Conservation (phyloP, 2,329 filamentous ascomycete genomes). For the Cylindrodendrum hubeiense region DNA sequence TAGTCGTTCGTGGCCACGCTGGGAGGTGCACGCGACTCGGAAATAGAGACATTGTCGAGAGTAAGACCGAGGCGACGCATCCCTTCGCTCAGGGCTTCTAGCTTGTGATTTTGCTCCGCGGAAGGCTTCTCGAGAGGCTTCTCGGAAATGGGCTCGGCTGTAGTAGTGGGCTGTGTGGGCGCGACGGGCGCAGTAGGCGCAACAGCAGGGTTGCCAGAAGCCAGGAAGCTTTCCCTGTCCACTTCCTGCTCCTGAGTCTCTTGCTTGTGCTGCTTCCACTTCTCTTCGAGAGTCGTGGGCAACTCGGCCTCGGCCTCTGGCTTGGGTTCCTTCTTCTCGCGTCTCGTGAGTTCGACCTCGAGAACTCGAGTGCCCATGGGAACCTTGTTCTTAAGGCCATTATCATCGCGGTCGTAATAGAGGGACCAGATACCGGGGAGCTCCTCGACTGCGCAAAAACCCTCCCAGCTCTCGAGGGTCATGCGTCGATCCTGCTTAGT, state of each 20-base stretch:
- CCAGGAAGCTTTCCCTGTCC: slow-evolving; percentile 37
- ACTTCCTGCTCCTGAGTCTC: slow-evolving; percentile 37
- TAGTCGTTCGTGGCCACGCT: slow-evolving; percentile 41
- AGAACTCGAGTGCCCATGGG: slow-evolving; percentile 62
- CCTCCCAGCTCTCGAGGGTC: slow-evolving; percentile 63
- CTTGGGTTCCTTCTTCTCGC: slow-evolving; percentile 56
- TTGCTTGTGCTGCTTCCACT: slow-evolving; percentile 46
- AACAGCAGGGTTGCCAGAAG: slow-evolving; percentile 32
- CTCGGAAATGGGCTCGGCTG: slow-evolving; percentile 25
- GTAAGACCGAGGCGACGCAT: slow-evolving; percentile 32
- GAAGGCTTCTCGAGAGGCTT: too few species aligned
- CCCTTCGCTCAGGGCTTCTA: slow-evolving; percentile 37
- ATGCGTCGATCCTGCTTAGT: slow-evolving; percentile 64
- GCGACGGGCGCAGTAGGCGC: slow-evolving; percentile 24
- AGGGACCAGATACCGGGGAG: slow-evolving; percentile 57
- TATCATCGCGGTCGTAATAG: slow-evolving; percentile 62
- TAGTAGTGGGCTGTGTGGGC: slow-evolving; percentile 4
- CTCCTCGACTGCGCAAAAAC: slow-evolving; percentile 62
- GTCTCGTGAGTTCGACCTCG: slow-evolving; percentile 66
- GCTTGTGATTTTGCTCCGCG: slow-evolving; percentile 25
- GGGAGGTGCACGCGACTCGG: slow-evolving; percentile 1
- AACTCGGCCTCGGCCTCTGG: slow-evolving; percentile 33
- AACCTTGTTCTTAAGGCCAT: slow-evolving; percentile 59
- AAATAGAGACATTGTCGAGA: slow-evolving; percentile 9
- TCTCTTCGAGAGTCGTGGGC: slow-evolving; percentile 44